Evolutionary conservation across 805 yeast species (phyloP), one percentile per base, ranked within the genome.

Genomic region (Pachysolen tannophilus): DNA sequence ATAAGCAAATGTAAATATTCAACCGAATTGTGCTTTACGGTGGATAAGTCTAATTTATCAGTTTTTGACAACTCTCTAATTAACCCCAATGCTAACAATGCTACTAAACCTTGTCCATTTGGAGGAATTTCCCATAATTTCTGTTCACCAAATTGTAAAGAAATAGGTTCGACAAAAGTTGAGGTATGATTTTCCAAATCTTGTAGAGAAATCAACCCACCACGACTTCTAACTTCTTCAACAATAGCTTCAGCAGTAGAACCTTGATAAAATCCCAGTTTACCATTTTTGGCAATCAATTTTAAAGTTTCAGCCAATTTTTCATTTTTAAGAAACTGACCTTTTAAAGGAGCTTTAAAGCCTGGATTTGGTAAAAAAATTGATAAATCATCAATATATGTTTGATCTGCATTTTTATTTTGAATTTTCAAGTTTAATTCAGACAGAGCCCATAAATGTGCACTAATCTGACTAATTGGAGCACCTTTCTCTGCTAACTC

Each of bases 61-160:
- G 48, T 40, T 13, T 58, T 58, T 21, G 72, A 73, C 39, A 83
- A 61, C 25, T 72, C 70, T 44, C 66, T 67, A 42, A 83, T 67
- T 29, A 79, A 62, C 0, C 90, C 92, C 33, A 82, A 55, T 0
- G 90, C 77, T 13, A 81, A 58, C 33, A 83, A 59, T 0, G 88
- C 92, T 30, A 83, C 82, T 10, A 83, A 55, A 7, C 94, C 94
- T 35, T 83, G 85, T 4, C 90, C 85, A 53, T 78, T 82, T 10
- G 94, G 94, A 8, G 94, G 92, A 42, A 82, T 76, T 52, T 83
- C 92, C 84, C 88, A 79, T 18, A 83, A 61, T 20, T 63, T 67
- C 32, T 67, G 63, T 8, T 72, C 82, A 31, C 69, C 59, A 37
- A 75, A 65, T 23, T 69, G 66, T 35, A 71, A 53, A 13, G 58